These are phyloP conservation scores for Farysia itapuensis DNA, from an alignment of 1,284 basidiomycete species.

Conservation along the genomic window DNA sequence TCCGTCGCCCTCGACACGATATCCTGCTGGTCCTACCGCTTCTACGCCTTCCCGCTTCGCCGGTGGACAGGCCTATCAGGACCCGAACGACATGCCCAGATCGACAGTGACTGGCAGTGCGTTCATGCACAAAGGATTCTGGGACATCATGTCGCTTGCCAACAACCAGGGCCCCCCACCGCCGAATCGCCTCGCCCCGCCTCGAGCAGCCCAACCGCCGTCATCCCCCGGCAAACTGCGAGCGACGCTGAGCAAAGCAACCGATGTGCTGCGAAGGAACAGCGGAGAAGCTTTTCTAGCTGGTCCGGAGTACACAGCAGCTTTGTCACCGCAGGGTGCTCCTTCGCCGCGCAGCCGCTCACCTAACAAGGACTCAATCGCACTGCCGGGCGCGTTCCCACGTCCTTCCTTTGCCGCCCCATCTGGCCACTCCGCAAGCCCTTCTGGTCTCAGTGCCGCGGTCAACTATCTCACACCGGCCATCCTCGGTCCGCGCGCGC, in stretches of 20 bases:
- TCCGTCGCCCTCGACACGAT: constrained; percentile 24
- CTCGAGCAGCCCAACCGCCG: constrained; percentile 8
- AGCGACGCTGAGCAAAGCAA: constrained; percentile 42
- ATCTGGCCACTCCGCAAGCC: constrained; percentile 20
- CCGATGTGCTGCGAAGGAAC: constrained; percentile 35
- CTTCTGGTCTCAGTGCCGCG: constrained; percentile 26
- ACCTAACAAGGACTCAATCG: constrained; percentile 9
- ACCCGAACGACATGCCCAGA: constrained; percentile 18
- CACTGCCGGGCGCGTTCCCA: constrained; percentile 24
- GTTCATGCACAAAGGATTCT: constrained; percentile 57
- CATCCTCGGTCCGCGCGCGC: constrained; percentile 30
- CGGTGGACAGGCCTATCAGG: constrained; percentile 6
- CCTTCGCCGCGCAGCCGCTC: constrained; percentile 9
- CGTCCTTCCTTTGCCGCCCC: constrained; percentile 18
- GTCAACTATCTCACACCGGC: constrained; percentile 30
- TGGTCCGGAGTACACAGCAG: constrained; percentile 23
- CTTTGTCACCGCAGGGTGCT: constrained; percentile 1
- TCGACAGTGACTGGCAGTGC: constrained; percentile 41
- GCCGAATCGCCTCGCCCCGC: constrained; percentile 17
- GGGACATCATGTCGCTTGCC: constrained; percentile 52
- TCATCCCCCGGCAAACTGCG: constrained; percentile 34
- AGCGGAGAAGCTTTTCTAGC: constrained; percentile 23
- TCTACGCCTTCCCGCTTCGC: constrained; percentile 33
- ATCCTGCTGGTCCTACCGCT: constrained; percentile 29
- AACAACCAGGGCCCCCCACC: constrained; percentile 33